Evolutionary conservation across 2,329 filamentous ascomycete species (phyloP), one percentile per base, ranked within the genome.

Genomic region (Mariannaea sp.): DNA sequence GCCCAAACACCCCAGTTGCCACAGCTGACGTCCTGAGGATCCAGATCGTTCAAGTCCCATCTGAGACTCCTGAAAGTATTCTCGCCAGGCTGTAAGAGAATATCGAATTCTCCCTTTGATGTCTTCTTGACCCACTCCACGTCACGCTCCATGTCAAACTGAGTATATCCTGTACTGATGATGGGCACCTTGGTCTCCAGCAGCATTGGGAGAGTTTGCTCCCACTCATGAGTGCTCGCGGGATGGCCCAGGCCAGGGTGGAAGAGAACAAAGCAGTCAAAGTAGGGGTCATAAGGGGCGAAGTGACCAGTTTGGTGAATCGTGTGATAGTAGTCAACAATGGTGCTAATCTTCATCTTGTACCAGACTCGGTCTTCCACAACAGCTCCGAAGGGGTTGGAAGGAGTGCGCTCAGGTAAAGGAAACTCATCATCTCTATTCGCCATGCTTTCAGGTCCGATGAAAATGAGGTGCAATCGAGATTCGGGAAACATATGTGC

Each of bases 1-100:
- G 88, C 92, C 91, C 95, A 99, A 2, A 96, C 79, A 9, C 94
- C 94, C 91, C 92, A 99, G 73, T 99, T 99, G 49, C 94, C 93
- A 68, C 91, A 95, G 65, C 88, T 96, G 58, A 97, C 80, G 72
- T 97, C 94, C 69, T 95, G 90, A 6, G 93, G 92, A 70, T 97
- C 94, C 59, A 94, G 77, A 68, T 99, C 95, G 68, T 99, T 97
- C 67, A 99, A 73, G 74, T 99, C 95, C 95, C 95, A 99, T 66
- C 93, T 81, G 70, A 97, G 74, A 75, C 94, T 99, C 67, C 93
- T 83, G 78, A 99, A 99, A 13, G 80, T 81, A 68, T 99, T 99
- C 80, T 97, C 92, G 30, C 92, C 92, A 0, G 95, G 94, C 72
- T 96, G 84, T 66, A 99, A 79, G 54, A 99, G 76, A 32, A 99